Base-by-base conservation (phyloP, 163 green algal species). In the Chlorella variabilis region DNA sequence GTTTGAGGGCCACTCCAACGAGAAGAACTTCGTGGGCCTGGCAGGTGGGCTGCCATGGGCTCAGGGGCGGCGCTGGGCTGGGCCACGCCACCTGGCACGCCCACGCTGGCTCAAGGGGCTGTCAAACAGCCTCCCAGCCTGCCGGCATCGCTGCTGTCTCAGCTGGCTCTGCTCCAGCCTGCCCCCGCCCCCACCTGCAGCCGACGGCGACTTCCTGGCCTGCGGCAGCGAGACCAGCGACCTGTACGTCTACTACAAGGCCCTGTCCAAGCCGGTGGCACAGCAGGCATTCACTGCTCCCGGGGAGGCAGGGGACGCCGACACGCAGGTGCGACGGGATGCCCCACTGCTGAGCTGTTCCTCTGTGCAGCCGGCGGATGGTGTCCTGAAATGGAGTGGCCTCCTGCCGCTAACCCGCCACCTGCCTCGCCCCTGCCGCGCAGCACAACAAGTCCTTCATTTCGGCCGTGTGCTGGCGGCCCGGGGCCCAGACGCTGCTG, bases 21-120 rank as follows among this genome's bases (percentile, higher is more conserved):
- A 94, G 80, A 93, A 93, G 82, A 92, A 94, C 74, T 94, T 94
- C 82, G 91, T 94, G 27, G 91, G 91, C 29, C 78, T 94, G 51
- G 84, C 80, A 62, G 77, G 77, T 70, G 31, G 18, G 68, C 39
- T 27, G 39, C 8, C 39, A 36, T n/a, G 38, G 38, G 8, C 0
- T n/a, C 15, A 81, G 84, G 11, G 82, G 69, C 0, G 71, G 70
- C 9, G 82, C 85, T 29, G 73, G 36, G 8, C 11, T 49, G 20
- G n/a, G n/a, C n/a, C n/a, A n/a, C n/a, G n/a, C n/a, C n/a, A n/a
- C n/a, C n/a, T n/a, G n/a, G n/a, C n/a, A n/a, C n/a, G n/a, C n/a
- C n/a, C n/a, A n/a, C n/a, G n/a, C n/a, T n/a, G n/a, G n/a, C n/a
- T n/a, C n/a, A n/a, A n/a, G n/a, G n/a, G n/a, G n/a, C n/a, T n/a